These are phyloP conservation scores for Gymnopilus junonius DNA, from an alignment of 768 basidiomycete genomes.

Conservation along the genomic window DNA sequence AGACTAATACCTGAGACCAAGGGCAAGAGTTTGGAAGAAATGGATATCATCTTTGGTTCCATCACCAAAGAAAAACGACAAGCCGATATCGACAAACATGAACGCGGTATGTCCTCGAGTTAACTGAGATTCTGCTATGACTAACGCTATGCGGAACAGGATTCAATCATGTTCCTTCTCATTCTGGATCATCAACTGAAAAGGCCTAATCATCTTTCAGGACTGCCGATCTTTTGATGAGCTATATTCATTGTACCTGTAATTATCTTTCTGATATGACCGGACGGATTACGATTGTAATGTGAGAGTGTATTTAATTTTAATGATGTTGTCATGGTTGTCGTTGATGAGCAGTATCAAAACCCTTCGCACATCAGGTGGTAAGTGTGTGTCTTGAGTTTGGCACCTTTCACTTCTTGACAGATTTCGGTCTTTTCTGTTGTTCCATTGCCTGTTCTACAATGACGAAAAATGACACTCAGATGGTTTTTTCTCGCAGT, in stretches of 20 bases:
- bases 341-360: not conserved
- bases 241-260: not conserved
- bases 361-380: not conserved
- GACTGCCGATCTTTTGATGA: not conserved
- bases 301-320: slow-evolving; percentile 1
- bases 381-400: not conserved
- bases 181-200: slow-evolving; percentile 4
- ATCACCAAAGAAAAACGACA: slow-evolving; percentile 58
- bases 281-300: not conserved
- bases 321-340: slow-evolving; percentile 1
- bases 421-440: not conserved
- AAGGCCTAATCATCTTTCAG: slow-evolving; percentile 5
- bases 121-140: not conserved
- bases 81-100: slow-evolving; percentile 52
- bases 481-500: not conserved
- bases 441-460: not conserved
- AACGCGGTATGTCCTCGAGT: slow-evolving; percentile 22
- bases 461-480: not conserved
- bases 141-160: not conserved
- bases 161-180: slow-evolving; percentile 12
- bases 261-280: not conserved
- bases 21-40: slow-evolving; percentile 57
- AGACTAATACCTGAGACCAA: slow-evolving; percentile 69
- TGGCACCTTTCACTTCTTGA: not conserved
- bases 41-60: slow-evolving; percentile 60